Base-by-base conservation (phyloP, 352 stramenopile species). In the Aphanomyces stellatus region DNA sequence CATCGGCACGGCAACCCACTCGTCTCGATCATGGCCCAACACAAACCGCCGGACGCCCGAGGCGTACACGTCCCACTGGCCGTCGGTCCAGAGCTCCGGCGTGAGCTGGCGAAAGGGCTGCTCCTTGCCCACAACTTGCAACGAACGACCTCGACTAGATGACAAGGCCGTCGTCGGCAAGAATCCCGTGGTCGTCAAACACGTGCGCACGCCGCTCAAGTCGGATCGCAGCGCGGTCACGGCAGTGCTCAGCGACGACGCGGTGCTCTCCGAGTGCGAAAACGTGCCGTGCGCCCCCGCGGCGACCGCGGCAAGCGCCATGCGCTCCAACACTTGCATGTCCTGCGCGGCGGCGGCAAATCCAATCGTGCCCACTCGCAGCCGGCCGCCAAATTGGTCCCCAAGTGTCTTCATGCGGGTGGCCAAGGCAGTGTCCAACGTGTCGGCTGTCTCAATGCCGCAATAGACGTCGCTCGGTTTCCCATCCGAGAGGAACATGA, bases 401-500 rank as follows among this genome's bases (percentile, higher is more conserved):
- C 56, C 64, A 55, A 70, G 60, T 19, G 13, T 11, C 7, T 70
- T 28, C 68, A 70, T 70, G n/a, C 64, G 25, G 15, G 8, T 34
- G 55, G 31, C n/a, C 43, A 55, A 42, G 30, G 10, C 15, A n/a
- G n/a, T n/a, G n/a, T n/a, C n/a, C n/a, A n/a, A n/a, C n/a, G n/a
- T n/a, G n/a, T n/a, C n/a, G n/a, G n/a, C n/a, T 24, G 28, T 28
- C 17, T 17, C 41, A 34, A 27, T 37, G 24, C 24, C 1, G 15
- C 41, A 60, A 8, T 30, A 27, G 15, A 1, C 2, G 17, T 56
- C 53, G 25, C 71, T 76, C n/a, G 70, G 62, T 17, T 31, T 46
- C 48, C 56, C 69, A 70, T 72, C 53, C 30, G 53, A 64, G 2
- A 71, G 49, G 53, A 76, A 65, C 25, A 75, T 27, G 15, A 75